These are phyloP conservation scores for Talaromyces marneffei DNA, from an alignment of 2,329 filamentous ascomycete species.

Conservation along the genomic window DNA sequence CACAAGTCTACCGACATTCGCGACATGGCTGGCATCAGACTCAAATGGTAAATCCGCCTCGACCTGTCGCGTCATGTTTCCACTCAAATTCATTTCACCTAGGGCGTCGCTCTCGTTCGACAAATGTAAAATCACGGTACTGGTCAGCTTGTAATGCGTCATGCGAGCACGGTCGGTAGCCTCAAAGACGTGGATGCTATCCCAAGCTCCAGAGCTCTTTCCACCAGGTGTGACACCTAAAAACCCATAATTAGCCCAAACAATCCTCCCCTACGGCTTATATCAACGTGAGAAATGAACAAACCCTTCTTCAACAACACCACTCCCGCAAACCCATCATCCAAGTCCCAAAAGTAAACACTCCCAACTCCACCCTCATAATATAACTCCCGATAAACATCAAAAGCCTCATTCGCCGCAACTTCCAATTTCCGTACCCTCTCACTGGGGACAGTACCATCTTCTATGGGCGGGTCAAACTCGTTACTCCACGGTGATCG, in stretches of 20 bases:
- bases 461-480: slow-evolving; percentile 86
- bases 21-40: slow-evolving; percentile 86
- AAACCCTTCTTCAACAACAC: slow-evolving; percentile 89
- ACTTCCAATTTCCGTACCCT: slow-evolving; percentile 90
- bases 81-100: slow-evolving; percentile 84
- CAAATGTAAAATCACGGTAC: slow-evolving; percentile 88
- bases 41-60: slow-evolving; percentile 88
- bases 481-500: slow-evolving; percentile 98
- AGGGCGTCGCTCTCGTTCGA: slow-evolving; percentile 62
- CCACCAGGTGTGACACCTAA: slow-evolving; percentile 60
- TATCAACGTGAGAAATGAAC: background rate
- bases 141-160: slow-evolving; percentile 96
- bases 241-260: background rate
- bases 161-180: slow-evolving; percentile 85
- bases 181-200: slow-evolving; percentile 98
- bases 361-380: slow-evolving; percentile 95
- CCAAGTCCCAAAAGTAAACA: slow-evolving; percentile 97
- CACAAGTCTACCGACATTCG: slow-evolving; percentile 87
- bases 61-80: slow-evolving; percentile 96
- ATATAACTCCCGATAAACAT: slow-evolving; percentile 85
- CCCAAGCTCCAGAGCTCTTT: slow-evolving; percentile 78
- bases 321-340: slow-evolving; percentile 95
- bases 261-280: background rate
- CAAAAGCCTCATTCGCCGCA: slow-evolving; percentile 90
- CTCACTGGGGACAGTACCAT: slow-evolving; percentile 84